phyloP scores from a whole-genome alignment of 495 filamentous ascomycete genomes.

The Annulohypoxylon nitens region DNA sequence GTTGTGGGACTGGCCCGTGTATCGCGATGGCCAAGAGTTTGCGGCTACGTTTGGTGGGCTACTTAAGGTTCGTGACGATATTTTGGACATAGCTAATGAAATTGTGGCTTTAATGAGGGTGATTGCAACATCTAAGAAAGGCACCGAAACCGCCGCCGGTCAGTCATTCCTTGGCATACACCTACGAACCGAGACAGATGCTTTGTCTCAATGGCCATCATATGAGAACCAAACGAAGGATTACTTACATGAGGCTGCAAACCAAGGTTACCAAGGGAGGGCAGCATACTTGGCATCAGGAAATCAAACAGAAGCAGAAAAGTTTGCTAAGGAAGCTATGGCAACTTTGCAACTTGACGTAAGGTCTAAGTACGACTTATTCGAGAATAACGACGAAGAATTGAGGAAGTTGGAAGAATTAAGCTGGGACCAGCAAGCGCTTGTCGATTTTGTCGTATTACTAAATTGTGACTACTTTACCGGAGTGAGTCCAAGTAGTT shows the following conservation, averaged over 20 bases:
- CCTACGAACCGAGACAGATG: slow-evolving; percentile 59
- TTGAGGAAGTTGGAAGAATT: slow-evolving; percentile 49
- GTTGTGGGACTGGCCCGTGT: slow-evolving; percentile 60
- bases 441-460: slow-evolving; percentile 59
- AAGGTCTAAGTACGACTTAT: slow-evolving; percentile 54
- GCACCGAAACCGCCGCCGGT: slow-evolving; percentile 12
- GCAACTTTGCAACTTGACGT: slow-evolving; percentile 41
- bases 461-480: slow-evolving; percentile 58
- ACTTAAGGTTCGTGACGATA: slow-evolving; percentile 55
- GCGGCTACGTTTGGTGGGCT: slow-evolving; percentile 58
- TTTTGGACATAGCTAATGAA: slow-evolving; percentile 51
- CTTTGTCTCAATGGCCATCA: slow-evolving; percentile 56
- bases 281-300: slow-evolving; percentile 59
- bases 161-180: slow-evolving; percentile 54
- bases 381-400: slow-evolving; percentile 41
- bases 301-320: slow-evolving; percentile 53
- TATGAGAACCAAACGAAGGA: slow-evolving; percentile 57
- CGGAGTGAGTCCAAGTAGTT: slow-evolving; percentile 61
- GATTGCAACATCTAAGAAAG: slow-evolving; percentile 34
- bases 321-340: slow-evolving; percentile 46
- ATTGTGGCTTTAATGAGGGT: slow-evolving; percentile 49
- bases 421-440: slow-evolving; percentile 62
- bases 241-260: slow-evolving; percentile 51
- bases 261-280: slow-evolving; percentile 46
- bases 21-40: slow-evolving; percentile 60